Evolutionary conservation across 1,284 basidiomycete species (phyloP).

Genomic region (Mycosarcoma maydis): DNA sequence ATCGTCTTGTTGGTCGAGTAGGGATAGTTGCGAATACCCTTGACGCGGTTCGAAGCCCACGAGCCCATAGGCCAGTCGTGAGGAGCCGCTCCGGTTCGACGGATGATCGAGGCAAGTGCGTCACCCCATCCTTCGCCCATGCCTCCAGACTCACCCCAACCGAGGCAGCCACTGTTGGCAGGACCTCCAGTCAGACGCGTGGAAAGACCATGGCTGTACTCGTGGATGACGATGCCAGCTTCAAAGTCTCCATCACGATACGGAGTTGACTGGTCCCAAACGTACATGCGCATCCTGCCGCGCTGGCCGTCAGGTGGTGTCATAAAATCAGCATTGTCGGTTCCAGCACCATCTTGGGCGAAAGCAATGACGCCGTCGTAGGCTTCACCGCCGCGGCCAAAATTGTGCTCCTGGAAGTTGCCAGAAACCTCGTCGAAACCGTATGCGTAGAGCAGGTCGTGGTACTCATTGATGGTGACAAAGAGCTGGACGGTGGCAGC

Average conservation of each 20-base stretch:
- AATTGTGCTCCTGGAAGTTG: slow-evolving; percentile 98
- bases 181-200: slow-evolving; percentile 94
- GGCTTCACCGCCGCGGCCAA: slow-evolving; percentile 84
- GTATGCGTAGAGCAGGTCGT: slow-evolving; percentile 67
- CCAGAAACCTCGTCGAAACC: slow-evolving; percentile 90
- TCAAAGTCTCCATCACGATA: slow-evolving; percentile 95
- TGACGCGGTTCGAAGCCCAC: slow-evolving; percentile 83
- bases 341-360: slow-evolving; percentile 91
- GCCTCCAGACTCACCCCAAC: slow-evolving; percentile 93
- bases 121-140: slow-evolving; percentile 89
- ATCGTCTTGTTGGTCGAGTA: slow-evolving; percentile 72
- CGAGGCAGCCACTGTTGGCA: slow-evolving; percentile 82
- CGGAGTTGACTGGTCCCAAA: slow-evolving; percentile 76
- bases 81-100: slow-evolving; percentile 73
- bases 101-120: slow-evolving; percentile 71
- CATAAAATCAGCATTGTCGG: slow-evolving; percentile 71
- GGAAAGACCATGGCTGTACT: slow-evolving; percentile 81
- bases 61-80: slow-evolving; percentile 78
- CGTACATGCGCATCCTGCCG: slow-evolving; percentile 94
- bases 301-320: slow-evolving; percentile 73
- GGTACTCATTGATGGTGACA: slow-evolving; percentile 58
- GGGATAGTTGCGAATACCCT: slow-evolving; percentile 85
- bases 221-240: slow-evolving; percentile 66
- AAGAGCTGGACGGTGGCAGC: slow-evolving; percentile 54
- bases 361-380: slow-evolving; percentile 91